Percentiles rank a stretch among this genome's conserved stretches.
Conservation (phyloP, 73 alveolate species). For the Paramecium tetraurelia region DNA sequence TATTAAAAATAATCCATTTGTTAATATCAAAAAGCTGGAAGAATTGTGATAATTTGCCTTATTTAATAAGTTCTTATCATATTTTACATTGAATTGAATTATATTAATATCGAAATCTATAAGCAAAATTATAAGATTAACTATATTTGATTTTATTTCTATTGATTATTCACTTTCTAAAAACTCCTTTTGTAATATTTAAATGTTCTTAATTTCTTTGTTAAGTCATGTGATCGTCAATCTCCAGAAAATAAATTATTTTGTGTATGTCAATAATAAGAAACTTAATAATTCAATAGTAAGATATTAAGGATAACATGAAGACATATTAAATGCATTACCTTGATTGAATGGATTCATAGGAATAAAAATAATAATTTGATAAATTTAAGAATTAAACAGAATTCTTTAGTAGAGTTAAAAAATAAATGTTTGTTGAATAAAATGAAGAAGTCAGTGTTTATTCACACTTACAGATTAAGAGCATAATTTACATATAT, state of each 20-base stretch:
- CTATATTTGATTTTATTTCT: background rate
- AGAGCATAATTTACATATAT: background rate
- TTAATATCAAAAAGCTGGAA: background rate
- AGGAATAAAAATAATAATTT: too few relatives aligned
- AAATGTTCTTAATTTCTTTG: too few relatives aligned
- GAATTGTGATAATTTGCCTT: background rate
- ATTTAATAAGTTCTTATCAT: background rate
- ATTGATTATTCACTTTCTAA: too few relatives aligned
- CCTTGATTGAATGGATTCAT: too few relatives aligned
- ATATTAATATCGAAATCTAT: background rate
- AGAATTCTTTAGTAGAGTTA: background rate
- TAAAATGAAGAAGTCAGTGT: background rate
- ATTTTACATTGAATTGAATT: background rate
- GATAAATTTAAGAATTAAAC: background rate
- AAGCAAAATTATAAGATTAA: background rate
- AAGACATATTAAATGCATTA: too few relatives aligned
- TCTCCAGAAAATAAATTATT: too few relatives aligned
- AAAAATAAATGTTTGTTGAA: background rate
- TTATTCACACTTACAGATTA: background rate
- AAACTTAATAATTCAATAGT: too few relatives aligned
- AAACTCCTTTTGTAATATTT: too few relatives aligned
- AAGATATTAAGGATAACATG: too few relatives aligned
- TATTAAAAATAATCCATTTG: slow-evolving; percentile 58
- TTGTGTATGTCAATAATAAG: too few relatives aligned
- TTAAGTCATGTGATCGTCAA: too few relatives aligned